phyloP scores from a whole-genome alignment of 768 basidiomycete genomes.

The Panaeolus cyanescens region DNA sequence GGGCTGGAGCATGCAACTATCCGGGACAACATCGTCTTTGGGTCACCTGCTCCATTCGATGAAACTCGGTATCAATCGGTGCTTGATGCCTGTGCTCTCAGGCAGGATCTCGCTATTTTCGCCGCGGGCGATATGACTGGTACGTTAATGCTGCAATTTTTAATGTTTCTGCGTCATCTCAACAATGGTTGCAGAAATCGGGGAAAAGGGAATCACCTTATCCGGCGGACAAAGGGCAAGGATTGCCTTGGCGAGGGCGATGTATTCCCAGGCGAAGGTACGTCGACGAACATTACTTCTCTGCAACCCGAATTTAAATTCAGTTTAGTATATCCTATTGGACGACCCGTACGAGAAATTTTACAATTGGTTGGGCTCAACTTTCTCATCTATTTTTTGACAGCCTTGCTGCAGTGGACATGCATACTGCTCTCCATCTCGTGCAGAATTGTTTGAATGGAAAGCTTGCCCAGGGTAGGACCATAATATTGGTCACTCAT shows the following conservation, averaged over 20 bases:
- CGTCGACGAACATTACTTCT: conserved; percentile 6
- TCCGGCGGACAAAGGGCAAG: conserved; percentile 76
- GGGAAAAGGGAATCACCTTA: conserved; percentile 80
- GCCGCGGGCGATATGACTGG: conserved; percentile 81
- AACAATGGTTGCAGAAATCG: conserved; percentile 51
- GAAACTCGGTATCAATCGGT: conserved; percentile 65
- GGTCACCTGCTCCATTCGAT: conserved; percentile 58
- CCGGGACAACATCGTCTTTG: conserved; percentile 80
- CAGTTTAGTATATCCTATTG: conserved; percentile 54
- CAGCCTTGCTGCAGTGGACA: conserved; percentile 72
- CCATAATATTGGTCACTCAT: conserved; percentile 84
- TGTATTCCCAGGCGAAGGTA: conserved; percentile 73
- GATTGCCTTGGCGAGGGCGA: conserved; percentile 74
- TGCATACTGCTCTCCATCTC: conserved; percentile 76
- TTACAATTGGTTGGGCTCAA: not conserved
- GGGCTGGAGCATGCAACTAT: conserved; percentile 86
- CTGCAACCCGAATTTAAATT: not conserved
- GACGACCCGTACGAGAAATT: conserved; percentile 64
- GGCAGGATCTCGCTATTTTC: conserved; percentile 70
- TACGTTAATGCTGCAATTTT: conserved; percentile 19
- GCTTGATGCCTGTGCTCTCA: conserved; percentile 74
- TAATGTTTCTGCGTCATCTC: not conserved
- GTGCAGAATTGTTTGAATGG: conserved; percentile 66
- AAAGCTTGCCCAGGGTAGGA: conserved; percentile 60
- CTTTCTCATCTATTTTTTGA: conserved; percentile 16